Evolutionary conservation across 176 grass and related monocot genomes (phyloP).

Genomic region (Ampelocalamus luodianensis): DNA sequence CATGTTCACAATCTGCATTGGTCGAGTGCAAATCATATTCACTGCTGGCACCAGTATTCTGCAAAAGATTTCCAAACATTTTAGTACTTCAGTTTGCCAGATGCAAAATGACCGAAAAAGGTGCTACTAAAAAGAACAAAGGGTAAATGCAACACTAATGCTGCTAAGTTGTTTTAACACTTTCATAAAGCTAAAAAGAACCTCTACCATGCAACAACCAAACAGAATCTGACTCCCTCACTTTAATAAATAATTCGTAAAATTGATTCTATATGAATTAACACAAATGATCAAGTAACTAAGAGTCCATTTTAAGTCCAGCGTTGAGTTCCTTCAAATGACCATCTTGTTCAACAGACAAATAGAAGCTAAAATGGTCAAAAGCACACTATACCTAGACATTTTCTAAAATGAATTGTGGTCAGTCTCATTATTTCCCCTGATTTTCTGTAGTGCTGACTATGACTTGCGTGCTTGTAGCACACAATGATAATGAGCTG

Average conservation of each 20-base stretch:
- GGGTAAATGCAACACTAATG: neutral
- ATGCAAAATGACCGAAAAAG: neutral
- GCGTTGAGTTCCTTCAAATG: neutral
- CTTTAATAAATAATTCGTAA: neutral
- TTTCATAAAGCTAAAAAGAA: neutral
- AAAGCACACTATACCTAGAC: neutral
- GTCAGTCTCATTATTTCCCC: neutral
- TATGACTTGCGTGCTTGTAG: slow-evolving; percentile 9
- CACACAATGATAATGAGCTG: neutral
- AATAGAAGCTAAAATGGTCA: neutral
- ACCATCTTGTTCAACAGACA: slow-evolving; percentile 11
- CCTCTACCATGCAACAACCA: neutral
- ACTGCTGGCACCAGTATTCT: slow-evolving; percentile 44
- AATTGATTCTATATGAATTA: neutral
- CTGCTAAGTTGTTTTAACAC: neutral
- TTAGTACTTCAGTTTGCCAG: slow-evolving; percentile 13
- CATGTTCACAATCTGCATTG: slow-evolving; percentile 29
- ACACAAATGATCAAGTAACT: neutral
- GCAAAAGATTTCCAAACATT: slow-evolving; percentile 37
- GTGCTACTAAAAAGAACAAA: neutral
- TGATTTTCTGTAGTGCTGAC: slow-evolving; percentile 22
- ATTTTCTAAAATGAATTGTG: neutral
- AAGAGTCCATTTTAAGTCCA: neutral
- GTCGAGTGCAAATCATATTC: slow-evolving; percentile 35
- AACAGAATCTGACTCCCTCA: neutral